A percentile compares a stretch with the other conserved stretches of the same genome.
Evolutionary conservation across 495 filamentous ascomycete species (phyloP).

Genomic region (Amphirosellinia nigrospora): DNA sequence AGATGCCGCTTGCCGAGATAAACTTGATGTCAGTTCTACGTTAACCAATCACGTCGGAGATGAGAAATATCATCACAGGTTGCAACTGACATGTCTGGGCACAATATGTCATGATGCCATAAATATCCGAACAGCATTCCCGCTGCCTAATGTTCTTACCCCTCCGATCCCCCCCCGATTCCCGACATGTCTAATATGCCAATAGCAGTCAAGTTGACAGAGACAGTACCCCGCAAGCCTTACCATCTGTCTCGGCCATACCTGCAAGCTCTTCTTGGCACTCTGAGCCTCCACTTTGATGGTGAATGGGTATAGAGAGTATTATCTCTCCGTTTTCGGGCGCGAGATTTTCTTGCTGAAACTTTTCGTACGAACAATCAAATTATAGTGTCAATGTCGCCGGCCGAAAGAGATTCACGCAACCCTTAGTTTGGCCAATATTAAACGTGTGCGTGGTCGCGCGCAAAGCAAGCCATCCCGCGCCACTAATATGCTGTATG

Average conservation of each 20-base stretch:
- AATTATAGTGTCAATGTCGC: not conserved
- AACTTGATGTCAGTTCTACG: too few relatives aligned
- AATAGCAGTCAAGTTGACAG: not conserved
- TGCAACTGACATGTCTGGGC: not conserved
- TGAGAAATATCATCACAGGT: not conserved
- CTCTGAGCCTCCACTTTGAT: not conserved
- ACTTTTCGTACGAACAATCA: not conserved
- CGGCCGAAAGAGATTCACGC: not conserved
- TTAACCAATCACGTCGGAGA: not conserved
- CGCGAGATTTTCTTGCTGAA: not conserved
- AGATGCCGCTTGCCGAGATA: conserved; percentile 3
- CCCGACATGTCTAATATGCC: not conserved
- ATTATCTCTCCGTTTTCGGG: not conserved
- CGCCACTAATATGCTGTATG: not conserved
- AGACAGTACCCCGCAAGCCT: not conserved
- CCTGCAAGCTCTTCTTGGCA: not conserved
- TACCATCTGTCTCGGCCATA: not conserved
- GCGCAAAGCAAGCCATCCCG: conserved; percentile 4
- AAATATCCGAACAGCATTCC: not conserved
- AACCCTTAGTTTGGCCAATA: not conserved
- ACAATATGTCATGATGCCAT: not conserved
- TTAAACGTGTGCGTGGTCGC: not conserved
- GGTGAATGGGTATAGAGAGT: not conserved
- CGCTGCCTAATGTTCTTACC: not conserved
- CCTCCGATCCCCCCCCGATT: not conserved